Evolutionary conservation across 1,284 basidiomycete species (phyloP).

Genomic region (Pseudozyma sp.): DNA sequence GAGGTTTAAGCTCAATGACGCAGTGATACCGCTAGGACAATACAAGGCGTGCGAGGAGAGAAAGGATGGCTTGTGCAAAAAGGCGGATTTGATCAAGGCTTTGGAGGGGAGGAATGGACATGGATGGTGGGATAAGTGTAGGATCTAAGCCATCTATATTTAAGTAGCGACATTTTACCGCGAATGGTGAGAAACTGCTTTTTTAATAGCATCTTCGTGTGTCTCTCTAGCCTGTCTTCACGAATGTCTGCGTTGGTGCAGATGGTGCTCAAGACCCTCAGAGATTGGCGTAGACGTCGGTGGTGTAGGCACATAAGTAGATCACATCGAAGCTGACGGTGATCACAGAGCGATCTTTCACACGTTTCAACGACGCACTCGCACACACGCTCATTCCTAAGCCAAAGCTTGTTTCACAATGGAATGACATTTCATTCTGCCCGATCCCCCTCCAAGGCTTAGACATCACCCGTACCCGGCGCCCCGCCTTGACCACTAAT

Average conservation of each 20-base stretch:
- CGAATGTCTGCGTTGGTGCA: too few relatives aligned
- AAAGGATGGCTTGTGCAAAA: constrained; percentile 57
- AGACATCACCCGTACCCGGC: neutral
- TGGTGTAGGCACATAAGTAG: too few relatives aligned
- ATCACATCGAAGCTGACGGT: too few relatives aligned
- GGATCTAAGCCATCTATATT: neutral
- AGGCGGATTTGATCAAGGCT: constrained; percentile 42
- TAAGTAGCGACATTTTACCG: too few relatives aligned
- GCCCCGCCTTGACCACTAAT: constrained; percentile 6
- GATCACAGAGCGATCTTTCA: neutral
- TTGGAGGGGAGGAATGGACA: constrained; percentile 44
- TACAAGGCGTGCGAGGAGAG: constrained; percentile 44
- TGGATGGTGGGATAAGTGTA: constrained; percentile 49
- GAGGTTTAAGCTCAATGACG: constrained; percentile 58
- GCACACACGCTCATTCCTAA: neutral
- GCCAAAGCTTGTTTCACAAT: neutral
- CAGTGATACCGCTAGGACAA: constrained; percentile 57
- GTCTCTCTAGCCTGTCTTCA: neutral
- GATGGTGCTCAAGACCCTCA: too few relatives aligned
- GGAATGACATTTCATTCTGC: too few relatives aligned
- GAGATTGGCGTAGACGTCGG: too few relatives aligned
- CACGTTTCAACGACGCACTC: neutral
- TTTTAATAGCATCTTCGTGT: neutral
- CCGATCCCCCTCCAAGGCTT: too few relatives aligned
- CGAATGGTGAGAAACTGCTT: neutral